Evolutionary conservation across 805 yeast species (phyloP).

Genomic region (Nakazawaea anatomiae): DNA sequence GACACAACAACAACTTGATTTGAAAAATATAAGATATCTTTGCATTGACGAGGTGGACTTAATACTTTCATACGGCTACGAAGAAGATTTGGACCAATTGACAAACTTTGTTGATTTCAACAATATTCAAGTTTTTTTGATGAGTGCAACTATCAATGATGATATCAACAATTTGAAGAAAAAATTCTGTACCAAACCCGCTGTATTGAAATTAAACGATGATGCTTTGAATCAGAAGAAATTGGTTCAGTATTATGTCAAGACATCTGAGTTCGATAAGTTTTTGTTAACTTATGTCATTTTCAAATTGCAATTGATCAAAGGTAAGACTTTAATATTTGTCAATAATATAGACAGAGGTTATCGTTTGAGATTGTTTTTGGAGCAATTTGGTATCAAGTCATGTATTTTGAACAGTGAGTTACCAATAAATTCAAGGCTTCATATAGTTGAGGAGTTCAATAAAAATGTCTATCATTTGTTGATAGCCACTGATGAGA

Average conservation of each 20-base stretch:
- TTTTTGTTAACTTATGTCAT: constrained; percentile 87
- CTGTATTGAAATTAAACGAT: constrained; percentile 70
- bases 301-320: constrained; percentile 78
- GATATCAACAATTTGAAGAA: constrained; percentile 74
- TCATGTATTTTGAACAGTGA: constrained; percentile 89
- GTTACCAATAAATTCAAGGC: constrained; percentile 84
- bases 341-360: constrained; percentile 96
- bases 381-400: constrained; percentile 91
- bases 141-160: constrained; percentile 93
- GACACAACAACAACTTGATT: constrained; percentile 42
- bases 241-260: constrained; percentile 80
- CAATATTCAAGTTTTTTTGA: constrained; percentile 79
- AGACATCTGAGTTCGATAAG: constrained; percentile 84
- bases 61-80: constrained; percentile 83
- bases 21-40: constrained; percentile 56
- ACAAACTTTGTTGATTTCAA: constrained; percentile 62
- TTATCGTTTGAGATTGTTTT: constrained; percentile 80
- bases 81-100: constrained; percentile 71
- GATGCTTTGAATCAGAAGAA: constrained; percentile 47
- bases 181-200: constrained; percentile 79
- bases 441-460: constrained; percentile 93
- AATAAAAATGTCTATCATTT: constrained; percentile 83
- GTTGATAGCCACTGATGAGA: constrained; percentile 93
- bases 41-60: constrained; percentile 96
- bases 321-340: constrained; percentile 86